phyloP scores from a whole-genome alignment of 768 basidiomycete species.

The Cystobasidiopsis lactophilus region DNA sequence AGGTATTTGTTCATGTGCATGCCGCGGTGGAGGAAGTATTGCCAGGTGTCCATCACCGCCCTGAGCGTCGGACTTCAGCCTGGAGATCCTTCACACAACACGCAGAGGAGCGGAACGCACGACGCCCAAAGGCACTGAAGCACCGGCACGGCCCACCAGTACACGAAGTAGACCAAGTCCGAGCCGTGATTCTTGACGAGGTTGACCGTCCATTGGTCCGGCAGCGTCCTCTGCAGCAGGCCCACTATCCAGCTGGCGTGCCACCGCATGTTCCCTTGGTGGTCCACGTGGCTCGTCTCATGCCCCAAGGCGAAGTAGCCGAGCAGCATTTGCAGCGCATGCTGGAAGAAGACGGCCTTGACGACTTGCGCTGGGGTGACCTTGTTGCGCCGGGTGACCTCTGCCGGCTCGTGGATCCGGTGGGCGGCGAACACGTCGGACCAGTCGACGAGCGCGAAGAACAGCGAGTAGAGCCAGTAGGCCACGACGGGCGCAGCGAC shows the following conservation, averaged over 20 bases:
- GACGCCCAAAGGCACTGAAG: slow-evolving; percentile 54
- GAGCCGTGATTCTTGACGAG: slow-evolving; percentile 7
- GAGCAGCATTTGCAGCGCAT: slow-evolving; percentile 55
- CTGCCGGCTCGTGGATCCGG: slow-evolving; percentile 67
- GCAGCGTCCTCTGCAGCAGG: slow-evolving; percentile 1
- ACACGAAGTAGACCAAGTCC: slow-evolving; percentile 27
- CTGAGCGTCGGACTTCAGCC: slow-evolving; percentile 22
- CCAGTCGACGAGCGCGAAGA: slow-evolving; percentile 67
- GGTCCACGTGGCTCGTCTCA: slow-evolving; percentile 21
- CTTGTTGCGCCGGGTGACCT: slow-evolving; percentile 51
- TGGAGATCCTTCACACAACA: not conserved
- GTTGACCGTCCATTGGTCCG: not conserved
- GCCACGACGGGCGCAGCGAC: slow-evolving; percentile 51
- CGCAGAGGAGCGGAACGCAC: slow-evolving; percentile 36
- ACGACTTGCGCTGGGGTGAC: slow-evolving; percentile 52
- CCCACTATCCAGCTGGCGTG: slow-evolving; percentile 2
- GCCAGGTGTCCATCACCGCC: slow-evolving; percentile 90
- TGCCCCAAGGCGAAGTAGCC: slow-evolving; percentile 47
- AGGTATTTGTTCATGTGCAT: slow-evolving; percentile 82
- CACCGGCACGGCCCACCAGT: slow-evolving; percentile 81
- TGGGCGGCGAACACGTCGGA: slow-evolving; percentile 47
- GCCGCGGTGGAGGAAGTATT: slow-evolving; percentile 79
- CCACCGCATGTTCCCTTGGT: slow-evolving; percentile 19
- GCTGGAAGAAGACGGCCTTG: slow-evolving; percentile 63
- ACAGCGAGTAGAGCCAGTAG: slow-evolving; percentile 61